Evolutionary conservation across 2,329 filamentous ascomycete genomes (phyloP).

Genomic region (Emmonsiellopsis sp.): DNA sequence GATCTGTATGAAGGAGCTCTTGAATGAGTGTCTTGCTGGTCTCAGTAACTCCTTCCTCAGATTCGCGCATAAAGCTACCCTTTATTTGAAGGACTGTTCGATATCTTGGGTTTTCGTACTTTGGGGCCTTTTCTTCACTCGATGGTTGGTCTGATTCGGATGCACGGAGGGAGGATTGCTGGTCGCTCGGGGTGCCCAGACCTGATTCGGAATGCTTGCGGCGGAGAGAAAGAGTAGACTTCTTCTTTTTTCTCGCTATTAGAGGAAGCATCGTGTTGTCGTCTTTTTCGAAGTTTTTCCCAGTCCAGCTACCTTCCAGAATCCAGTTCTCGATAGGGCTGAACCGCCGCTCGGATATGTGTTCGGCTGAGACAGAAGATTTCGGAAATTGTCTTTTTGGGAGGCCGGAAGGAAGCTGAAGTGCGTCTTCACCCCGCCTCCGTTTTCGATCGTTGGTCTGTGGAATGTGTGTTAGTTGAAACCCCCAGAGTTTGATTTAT

Average conservation of each 20-base stretch:
- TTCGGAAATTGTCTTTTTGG: not conserved
- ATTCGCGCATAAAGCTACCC: not conserved
- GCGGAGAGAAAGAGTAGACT: not conserved
- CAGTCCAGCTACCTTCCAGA: conserved; percentile 8
- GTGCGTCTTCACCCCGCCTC: not conserved
- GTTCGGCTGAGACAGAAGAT: not conserved
- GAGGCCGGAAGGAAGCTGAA: not conserved
- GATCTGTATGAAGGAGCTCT: conserved; percentile 15
- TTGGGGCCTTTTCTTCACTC: conserved; percentile 8
- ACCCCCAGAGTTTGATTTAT: too few species aligned
- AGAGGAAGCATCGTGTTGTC: not conserved
- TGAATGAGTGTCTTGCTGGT: conserved; percentile 13
- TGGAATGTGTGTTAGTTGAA: too few species aligned
- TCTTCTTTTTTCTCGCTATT: not conserved
- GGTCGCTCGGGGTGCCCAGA: too few species aligned
- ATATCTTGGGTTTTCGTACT: conserved; percentile 6
- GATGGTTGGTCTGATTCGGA: not conserved
- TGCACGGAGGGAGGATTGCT: too few species aligned
- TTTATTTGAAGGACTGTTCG: conserved; percentile 4
- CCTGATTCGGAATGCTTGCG: not conserved
- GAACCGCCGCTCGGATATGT: not conserved
- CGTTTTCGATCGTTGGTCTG: not conserved
- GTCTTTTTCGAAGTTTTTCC: conserved; percentile 7
- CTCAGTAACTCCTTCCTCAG: conserved; percentile 9
- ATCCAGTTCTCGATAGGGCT: conserved; percentile 7